Evolutionary conservation across 306 rosid genomes (phyloP).

Genomic region (Lupinus albus): DNA sequence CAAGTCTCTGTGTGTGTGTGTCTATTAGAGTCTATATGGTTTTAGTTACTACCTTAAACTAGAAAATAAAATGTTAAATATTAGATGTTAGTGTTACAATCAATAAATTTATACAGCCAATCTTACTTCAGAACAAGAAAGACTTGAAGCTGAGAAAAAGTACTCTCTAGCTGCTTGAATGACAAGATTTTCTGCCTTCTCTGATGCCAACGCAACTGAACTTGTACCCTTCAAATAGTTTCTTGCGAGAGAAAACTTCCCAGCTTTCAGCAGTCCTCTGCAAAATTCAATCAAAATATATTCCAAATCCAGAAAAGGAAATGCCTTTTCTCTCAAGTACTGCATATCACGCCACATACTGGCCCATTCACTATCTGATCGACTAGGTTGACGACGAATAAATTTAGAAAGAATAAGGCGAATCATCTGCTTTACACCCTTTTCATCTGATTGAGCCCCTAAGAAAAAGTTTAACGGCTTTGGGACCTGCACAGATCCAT

Average conservation of each 20-base stretch:
- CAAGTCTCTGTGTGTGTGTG: not conserved
- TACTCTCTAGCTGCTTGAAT: constrained; percentile 98
- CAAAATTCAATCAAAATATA: constrained; percentile 90
- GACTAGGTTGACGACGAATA: constrained; percentile 86
- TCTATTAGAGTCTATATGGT: not conserved
- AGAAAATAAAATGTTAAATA: constrained; percentile 14
- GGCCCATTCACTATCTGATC: constrained; percentile 96
- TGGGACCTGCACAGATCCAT: constrained; percentile 70
- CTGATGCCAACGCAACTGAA: constrained; percentile 85
- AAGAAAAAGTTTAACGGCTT: constrained; percentile 83
- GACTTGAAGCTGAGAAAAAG: constrained; percentile 96
- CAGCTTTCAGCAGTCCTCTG: constrained; percentile 94
- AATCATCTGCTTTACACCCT: constrained; percentile 90
- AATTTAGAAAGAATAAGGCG: constrained; percentile 95
- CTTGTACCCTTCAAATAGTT: constrained; percentile 93
- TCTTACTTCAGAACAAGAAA: constrained; percentile 90
- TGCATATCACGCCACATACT: constrained; percentile 97
- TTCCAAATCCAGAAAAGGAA: constrained; percentile 86
- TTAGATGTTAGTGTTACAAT: too few species aligned
- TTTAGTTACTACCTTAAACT: constrained; percentile 21
- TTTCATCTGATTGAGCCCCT: constrained; percentile 75
- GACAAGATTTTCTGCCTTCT: constrained; percentile 93
- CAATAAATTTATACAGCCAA: constrained; percentile 20
- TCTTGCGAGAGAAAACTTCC: constrained; percentile 95
- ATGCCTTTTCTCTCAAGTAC: constrained; percentile 84